A percentile compares a stretch with the other conserved stretches of the same genome.
phyloP scores from a whole-genome alignment of 1,284 basidiomycete genomes.

The Tilletia caries region DNA sequence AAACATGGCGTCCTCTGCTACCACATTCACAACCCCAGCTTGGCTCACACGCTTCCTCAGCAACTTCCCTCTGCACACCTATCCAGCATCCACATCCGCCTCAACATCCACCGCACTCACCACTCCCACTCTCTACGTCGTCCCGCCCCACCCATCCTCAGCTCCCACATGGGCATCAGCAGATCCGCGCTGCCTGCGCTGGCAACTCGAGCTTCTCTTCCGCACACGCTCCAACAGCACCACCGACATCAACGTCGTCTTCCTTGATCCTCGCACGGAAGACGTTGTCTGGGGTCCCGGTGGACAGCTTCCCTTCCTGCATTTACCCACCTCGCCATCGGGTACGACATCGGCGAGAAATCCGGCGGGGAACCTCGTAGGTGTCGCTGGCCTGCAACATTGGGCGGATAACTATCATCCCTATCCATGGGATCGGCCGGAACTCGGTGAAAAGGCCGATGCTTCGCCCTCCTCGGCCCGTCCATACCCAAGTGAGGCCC shows the following conservation, averaged over 20 bases:
- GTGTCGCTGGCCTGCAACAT: conserved; percentile 24
- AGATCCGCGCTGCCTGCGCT: conserved; percentile 40
- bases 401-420: conserved; percentile 31
- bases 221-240: conserved; percentile 15
- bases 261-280: conserved; percentile 19
- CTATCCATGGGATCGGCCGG: conserved; percentile 26
- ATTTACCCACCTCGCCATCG: conserved; percentile 24
- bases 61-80: conserved; percentile 1
- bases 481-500: conserved; percentile 11
- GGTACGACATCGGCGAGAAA: neutral
- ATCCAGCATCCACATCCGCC: neutral
- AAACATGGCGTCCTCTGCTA: neutral
- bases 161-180: conserved; percentile 37
- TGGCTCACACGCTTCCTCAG: conserved; percentile 2
- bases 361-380: neutral
- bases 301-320: conserved; percentile 35
- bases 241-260: conserved; percentile 10
- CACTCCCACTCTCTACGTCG: conserved; percentile 1
- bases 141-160: conserved; percentile 1
- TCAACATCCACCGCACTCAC: neutral
- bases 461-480: conserved; percentile 11
- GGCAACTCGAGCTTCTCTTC: conserved; percentile 45
- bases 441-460: conserved; percentile 26
- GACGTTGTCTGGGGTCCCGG: conserved; percentile 39
- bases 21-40: neutral